Evolutionary conservation across 257 asterid species (phyloP), one percentile per base, ranked within the genome.

Genomic region (Solanum sejunctum): DNA sequence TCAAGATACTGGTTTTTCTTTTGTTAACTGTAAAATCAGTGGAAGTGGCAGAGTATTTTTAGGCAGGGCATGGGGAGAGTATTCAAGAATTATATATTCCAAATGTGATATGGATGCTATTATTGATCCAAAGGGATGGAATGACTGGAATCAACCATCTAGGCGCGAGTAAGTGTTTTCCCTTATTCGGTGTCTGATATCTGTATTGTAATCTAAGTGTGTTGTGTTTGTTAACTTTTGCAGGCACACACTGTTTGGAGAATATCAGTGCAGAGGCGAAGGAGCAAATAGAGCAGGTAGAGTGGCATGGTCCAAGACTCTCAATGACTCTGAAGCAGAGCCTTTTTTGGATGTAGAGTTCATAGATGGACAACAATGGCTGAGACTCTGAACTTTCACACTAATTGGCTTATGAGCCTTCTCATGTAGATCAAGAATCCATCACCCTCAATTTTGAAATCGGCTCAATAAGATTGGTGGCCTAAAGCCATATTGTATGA

Each of bases 1-100:
- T 7, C 93, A 93, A 12, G 97, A 94, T 47, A 93, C 97, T 0
- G 99, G 99, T 13, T 95, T 93, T 86, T 92, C 98, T 12, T 96
- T 96, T 20, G 93, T 92, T 7, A 87, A 92, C 32, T 95, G 99
- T 56, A 87, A 86, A 0, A 85, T 96, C 11, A 80, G 69, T 7
- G 99, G 99, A 49, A 89, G 82, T 8, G 97, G 96, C 4, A 49
- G 32, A 1, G 79, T 92, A 4, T 89, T 87, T 49, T 61, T 96
- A 86, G 98, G 98, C 13, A 87, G 99, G 82, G 98, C 99, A 6
- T 96, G 98, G 99, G 98, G 97, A 17, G 57, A 82, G 23, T 93
- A 90, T 86, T 91, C 99, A 4, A 51, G 91, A n/a, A 83, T 89
- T 28, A 85, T 91, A 18, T 95, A 91, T 28, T 89, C 97, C 1